Conservation (phyloP, 2,329 filamentous ascomycete genomes). For the Trichocomaceae sp. region DNA sequence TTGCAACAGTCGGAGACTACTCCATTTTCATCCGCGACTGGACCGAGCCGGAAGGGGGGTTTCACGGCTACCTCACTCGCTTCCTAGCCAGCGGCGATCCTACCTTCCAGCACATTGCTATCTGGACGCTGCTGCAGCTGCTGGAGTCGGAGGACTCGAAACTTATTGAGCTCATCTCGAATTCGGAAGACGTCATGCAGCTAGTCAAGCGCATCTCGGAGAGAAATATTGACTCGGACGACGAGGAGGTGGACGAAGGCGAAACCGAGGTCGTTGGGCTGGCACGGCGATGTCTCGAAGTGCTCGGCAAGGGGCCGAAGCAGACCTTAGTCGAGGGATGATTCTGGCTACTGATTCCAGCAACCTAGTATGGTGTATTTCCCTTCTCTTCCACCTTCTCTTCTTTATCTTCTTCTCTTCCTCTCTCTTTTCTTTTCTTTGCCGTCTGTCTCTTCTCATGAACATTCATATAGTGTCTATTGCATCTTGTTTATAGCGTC, state of each 20-base stretch:
- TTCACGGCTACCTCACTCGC: constrained; percentile 87
- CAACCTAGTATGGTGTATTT: background rate
- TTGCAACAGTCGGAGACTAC: constrained; percentile 76
- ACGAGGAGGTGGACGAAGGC: constrained; percentile 80
- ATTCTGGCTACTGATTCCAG: background rate
- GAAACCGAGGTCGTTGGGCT: constrained; percentile 89
- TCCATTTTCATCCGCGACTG: constrained; percentile 93
- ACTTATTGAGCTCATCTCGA: constrained; percentile 79
- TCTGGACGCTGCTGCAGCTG: constrained; percentile 93
- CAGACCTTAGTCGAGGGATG: constrained; percentile 72
- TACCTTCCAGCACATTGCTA: constrained; percentile 98
- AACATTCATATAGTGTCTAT: constrained; percentile 9
- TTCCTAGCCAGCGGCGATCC: constrained; percentile 92
- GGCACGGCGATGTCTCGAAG: constrained; percentile 81
- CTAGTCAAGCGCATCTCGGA: constrained; percentile 90
- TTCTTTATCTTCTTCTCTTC: background rate
- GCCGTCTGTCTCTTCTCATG: background rate
- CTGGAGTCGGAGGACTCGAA: constrained; percentile 90
- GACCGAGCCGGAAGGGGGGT: constrained; percentile 85
- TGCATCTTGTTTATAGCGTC: constrained; percentile 13
- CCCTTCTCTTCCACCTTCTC: no score
- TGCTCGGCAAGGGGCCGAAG: constrained; percentile 72
- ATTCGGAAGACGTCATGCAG: constrained; percentile 82
- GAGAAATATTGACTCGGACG: constrained; percentile 78
- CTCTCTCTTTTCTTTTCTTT: background rate